Evolutionary conservation across 805 yeast genomes (phyloP).

Genomic region (Sporopachydermia quercuum): DNA sequence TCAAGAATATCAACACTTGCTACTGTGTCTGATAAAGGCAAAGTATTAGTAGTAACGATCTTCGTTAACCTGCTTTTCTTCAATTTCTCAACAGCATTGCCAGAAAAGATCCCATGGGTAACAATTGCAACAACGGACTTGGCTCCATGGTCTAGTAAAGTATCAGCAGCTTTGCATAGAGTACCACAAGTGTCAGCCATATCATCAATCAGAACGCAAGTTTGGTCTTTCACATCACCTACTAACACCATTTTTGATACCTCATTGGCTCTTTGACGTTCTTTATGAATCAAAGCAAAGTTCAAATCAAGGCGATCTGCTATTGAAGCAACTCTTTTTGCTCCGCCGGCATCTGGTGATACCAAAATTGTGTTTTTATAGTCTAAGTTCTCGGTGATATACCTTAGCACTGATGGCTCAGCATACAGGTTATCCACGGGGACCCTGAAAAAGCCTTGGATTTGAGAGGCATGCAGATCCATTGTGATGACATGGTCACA

Average conservation of each 20-base stretch:
- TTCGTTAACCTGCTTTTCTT: constrained; percentile 52
- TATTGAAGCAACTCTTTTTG: constrained; percentile 74
- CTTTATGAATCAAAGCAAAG: constrained; percentile 76
- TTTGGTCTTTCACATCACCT: constrained; percentile 66
- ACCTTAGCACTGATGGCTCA: constrained; percentile 67
- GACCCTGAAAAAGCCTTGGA: constrained; percentile 71
- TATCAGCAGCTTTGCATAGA: constrained; percentile 68
- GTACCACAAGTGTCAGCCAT: constrained; percentile 91
- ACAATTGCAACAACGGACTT: constrained; percentile 66
- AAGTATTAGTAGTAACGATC: constrained; percentile 69
- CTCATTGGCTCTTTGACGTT: constrained; percentile 71
- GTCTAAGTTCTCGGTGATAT: constrained; percentile 48
- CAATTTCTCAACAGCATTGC: constrained; percentile 57
- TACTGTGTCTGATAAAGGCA: constrained; percentile 57
- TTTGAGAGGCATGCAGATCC: constrained; percentile 83
- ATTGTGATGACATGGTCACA: constrained; percentile 77
- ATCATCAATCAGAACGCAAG: constrained; percentile 70
- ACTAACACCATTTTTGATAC: constrained; percentile 75
- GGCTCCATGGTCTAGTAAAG: constrained; percentile 52
- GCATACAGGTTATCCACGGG: constrained; percentile 80
- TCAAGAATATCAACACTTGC: constrained; percentile 46
- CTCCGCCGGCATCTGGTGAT: constrained; percentile 87
- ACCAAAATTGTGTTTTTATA: constrained; percentile 54
- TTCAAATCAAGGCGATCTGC: constrained; percentile 69
- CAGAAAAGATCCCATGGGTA: constrained; percentile 68